These are phyloP conservation scores for Russula ochroleuca DNA, from an alignment of 768 basidiomycete genomes.

Conservation along the genomic window DNA sequence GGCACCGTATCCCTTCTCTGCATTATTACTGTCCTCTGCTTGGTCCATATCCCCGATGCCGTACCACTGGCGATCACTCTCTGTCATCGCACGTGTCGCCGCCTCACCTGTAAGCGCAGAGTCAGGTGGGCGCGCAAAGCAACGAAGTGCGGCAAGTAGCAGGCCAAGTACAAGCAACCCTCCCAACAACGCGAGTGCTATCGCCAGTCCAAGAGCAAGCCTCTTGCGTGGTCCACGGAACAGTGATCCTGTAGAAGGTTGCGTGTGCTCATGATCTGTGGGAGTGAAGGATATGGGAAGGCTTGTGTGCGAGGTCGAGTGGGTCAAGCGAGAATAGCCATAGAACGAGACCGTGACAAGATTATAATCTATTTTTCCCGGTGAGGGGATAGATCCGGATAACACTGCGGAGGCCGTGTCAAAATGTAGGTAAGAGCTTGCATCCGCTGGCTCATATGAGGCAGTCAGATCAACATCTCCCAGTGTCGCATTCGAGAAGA, in stretches of 20 bases:
- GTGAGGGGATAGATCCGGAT: constrained; percentile 48
- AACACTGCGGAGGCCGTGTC: constrained; percentile 44
- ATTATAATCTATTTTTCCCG: constrained; percentile 28
- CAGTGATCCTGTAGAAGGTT: constrained; percentile 34
- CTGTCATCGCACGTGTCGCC: constrained; percentile 53
- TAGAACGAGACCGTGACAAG: constrained; percentile 55
- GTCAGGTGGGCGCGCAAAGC: constrained; percentile 55
- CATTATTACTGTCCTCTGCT: constrained; percentile 16
- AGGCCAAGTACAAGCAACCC: constrained; percentile 52
- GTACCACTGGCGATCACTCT: constrained; percentile 67
- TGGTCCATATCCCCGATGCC: constrained; percentile 42
- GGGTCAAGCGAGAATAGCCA: constrained; percentile 61
- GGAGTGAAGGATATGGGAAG: constrained; percentile 49
- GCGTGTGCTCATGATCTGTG: constrained; percentile 39
- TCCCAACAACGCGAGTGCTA: constrained; percentile 61
- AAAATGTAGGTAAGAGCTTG: constrained; percentile 51
- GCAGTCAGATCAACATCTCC: constrained; percentile 52
- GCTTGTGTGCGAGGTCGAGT: constrained; percentile 65
- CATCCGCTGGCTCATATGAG: constrained; percentile 49
- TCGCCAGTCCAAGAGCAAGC: constrained; percentile 53
- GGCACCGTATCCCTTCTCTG: constrained; percentile 36
- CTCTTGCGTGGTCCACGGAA: constrained; percentile 44
- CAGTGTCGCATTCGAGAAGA: constrained; percentile 49
- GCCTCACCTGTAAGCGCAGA: constrained; percentile 58
- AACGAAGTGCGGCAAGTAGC: constrained; percentile 52